Percentiles rank a stretch among this genome's conserved stretches.
Conservation (phyloP, 2,329 filamentous ascomycete species). For the Talaromyces sp. region DNA sequence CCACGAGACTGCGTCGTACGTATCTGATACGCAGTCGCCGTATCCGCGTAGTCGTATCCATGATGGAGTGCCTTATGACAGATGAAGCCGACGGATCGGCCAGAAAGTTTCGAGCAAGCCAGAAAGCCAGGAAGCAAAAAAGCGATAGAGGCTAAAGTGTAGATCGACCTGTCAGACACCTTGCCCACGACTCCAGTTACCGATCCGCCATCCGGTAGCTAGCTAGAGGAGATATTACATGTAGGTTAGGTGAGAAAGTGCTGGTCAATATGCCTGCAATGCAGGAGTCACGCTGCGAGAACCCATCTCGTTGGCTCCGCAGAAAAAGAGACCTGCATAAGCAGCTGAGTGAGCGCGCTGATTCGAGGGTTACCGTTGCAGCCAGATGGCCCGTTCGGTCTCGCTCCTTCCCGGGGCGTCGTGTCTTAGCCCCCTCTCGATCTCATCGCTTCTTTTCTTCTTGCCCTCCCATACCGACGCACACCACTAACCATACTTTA, state of each 20-base stretch:
- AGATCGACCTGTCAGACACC: conserved; percentile 3
- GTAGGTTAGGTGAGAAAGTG: background rate
- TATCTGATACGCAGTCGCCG: background rate
- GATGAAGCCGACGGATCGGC: background rate
- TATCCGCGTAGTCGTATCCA: background rate
- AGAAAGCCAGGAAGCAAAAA: background rate
- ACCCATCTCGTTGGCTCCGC: background rate
- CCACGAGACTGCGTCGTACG: background rate
- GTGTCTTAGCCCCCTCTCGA: conserved; percentile 3
- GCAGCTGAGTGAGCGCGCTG: background rate
- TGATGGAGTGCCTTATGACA: background rate
- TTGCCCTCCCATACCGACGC: background rate
- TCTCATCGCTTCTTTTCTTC: background rate
- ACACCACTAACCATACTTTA: too few relatives aligned
- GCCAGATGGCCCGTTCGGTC: conserved; percentile 5
- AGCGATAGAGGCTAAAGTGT: background rate
- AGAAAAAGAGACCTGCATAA: conserved; percentile 4
- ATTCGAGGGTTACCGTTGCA: conserved; percentile 13
- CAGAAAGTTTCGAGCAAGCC: background rate
- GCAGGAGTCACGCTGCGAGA: background rate
- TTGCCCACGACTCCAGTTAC: background rate
- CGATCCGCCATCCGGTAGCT: background rate
- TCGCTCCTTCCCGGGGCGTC: background rate
- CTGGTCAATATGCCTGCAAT: background rate
- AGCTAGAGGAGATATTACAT: background rate